These are phyloP conservation scores for Diaporthe sp. DNA, from an alignment of 2,329 filamentous ascomycete genomes.

Conservation along the genomic window DNA sequence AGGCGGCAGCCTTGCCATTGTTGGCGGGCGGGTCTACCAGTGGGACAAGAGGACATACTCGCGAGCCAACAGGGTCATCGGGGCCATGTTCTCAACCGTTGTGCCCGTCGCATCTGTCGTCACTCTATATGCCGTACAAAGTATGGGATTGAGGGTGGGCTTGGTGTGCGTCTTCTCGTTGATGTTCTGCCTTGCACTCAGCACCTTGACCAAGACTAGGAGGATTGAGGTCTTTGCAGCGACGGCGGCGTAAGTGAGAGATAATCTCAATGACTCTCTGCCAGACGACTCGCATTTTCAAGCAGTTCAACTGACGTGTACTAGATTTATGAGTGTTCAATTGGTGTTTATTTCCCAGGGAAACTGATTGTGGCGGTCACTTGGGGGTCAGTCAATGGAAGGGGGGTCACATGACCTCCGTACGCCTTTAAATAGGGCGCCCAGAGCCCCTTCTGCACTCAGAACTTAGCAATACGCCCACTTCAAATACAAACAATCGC, in stretches of 20 bases:
- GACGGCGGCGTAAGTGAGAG: conserved; percentile 45
- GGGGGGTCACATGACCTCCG: no score
- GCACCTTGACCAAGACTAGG: conserved; percentile 46
- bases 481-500: no score
- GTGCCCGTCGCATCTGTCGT: conserved; percentile 44
- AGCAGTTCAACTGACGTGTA: background rate
- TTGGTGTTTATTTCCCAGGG: conserved; percentile 33
- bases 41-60: conserved; percentile 22
- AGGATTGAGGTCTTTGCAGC: conserved; percentile 48
- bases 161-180: conserved; percentile 48
- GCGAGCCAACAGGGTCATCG: conserved; percentile 39
- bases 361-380: no score
- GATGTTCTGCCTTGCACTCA: conserved; percentile 46
- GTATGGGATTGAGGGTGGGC: conserved; percentile 41
- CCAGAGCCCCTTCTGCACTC: no score
- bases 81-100: conserved; percentile 42
- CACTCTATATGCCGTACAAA: conserved; percentile 42
- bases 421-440: no score
- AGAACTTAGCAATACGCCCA: no score
- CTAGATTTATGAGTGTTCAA: conserved; percentile 41
- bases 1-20: conserved; percentile 22
- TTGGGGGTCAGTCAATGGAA: no score
- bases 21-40: conserved; percentile 36
- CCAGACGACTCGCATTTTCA: background rate
- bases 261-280: no score